These are phyloP conservation scores for Circinella umbellata DNA, from an alignment of 371 early-diverging fungal species.

Conservation along the genomic window DNA sequence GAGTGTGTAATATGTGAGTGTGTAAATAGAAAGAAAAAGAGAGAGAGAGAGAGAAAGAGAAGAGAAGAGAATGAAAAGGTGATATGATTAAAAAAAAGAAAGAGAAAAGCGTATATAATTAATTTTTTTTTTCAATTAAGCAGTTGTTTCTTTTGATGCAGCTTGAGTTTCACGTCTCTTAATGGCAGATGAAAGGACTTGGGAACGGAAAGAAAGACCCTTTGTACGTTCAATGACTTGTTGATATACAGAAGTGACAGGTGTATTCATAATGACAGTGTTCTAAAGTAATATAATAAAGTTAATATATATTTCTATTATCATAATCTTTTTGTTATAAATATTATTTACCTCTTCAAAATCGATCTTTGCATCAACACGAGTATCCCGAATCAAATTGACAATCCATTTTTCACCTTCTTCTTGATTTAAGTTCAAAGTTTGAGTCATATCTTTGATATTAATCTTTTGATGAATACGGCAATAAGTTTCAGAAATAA, in stretches of 20 bases:
- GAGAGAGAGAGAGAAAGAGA: no score
- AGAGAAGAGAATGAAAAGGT: background rate
- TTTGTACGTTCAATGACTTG: slow-evolving; percentile 94
- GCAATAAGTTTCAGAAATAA: slow-evolving; percentile 95
- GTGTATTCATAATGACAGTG: slow-evolving; percentile 91
- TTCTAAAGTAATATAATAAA: slow-evolving; percentile 49
- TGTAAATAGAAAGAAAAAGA: background rate
- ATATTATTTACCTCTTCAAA: slow-evolving; percentile 69
- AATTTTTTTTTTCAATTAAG: background rate
- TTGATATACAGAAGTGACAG: slow-evolving; percentile 85
- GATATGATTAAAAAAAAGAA: background rate
- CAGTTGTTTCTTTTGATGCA: slow-evolving; percentile 28
- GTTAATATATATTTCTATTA: background rate
- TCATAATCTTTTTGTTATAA: background rate
- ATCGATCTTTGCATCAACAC: slow-evolving; percentile 96
- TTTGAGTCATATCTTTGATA: slow-evolving; percentile 81
- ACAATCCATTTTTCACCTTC: slow-evolving; percentile 97
- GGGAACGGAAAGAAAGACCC: slow-evolving; percentile 88
- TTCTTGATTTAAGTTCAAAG: slow-evolving; percentile 84
- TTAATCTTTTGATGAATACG: slow-evolving; percentile 94
- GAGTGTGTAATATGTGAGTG: background rate
- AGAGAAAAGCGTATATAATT: background rate
- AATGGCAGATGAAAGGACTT: slow-evolving; percentile 86
- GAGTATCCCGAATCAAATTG: slow-evolving; percentile 92
- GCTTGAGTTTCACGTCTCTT: slow-evolving; percentile 81